Evolutionary conservation across 2,329 filamentous ascomycete genomes (phyloP), one percentile per base, ranked within the genome.

Genomic region (Septoria linicola): DNA sequence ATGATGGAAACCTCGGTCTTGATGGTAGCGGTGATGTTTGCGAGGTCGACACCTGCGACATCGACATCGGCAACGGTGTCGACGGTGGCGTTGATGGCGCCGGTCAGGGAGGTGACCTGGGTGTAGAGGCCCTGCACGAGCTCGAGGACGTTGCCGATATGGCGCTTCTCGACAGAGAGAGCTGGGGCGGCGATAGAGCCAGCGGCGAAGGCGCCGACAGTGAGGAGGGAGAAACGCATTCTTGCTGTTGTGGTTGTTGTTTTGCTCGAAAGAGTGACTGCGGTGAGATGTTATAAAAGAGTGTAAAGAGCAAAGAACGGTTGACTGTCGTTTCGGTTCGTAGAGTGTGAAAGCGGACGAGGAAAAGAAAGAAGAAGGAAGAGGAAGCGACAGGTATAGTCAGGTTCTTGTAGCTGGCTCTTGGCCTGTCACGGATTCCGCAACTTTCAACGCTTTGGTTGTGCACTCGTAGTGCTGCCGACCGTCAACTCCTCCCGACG

Each of bases 201-300:
- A 34, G 44, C 36, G 45, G 55, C 44, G 30, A 59, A 43, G 47
- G 55, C 57, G 50, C 52, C 47, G 32, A 55, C 32, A 30, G 57
- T 53, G 41, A 59, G 37, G 48, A 55, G 45, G 34, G 53, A 54
- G 49, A 54, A 53, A 51, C 55, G 54, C 57, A 59, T 59, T 51
- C 32, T 59, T 43, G 51, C 37, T 52, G 51, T 39, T 47, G 42
- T 44, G 31, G 36, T 17, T 32, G 11, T 55, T 27, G 41, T 41
- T 49, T 34, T 30, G 35, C 41, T 45, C 41, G 46, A 58, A 54
- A 49, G 56, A 58, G 56, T 58, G 53, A 54, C 49, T 55, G 48
- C 45, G 49, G 46, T 51, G 51, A 54, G 51, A 20, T 19, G 32
- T 14, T 30, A n/a, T 8, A 17, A 37, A 45, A 37, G 32, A 13